Evolutionary conservation across 1,139 yeast species (phyloP).

Genomic region (Yamadazyma taylorii): DNA sequence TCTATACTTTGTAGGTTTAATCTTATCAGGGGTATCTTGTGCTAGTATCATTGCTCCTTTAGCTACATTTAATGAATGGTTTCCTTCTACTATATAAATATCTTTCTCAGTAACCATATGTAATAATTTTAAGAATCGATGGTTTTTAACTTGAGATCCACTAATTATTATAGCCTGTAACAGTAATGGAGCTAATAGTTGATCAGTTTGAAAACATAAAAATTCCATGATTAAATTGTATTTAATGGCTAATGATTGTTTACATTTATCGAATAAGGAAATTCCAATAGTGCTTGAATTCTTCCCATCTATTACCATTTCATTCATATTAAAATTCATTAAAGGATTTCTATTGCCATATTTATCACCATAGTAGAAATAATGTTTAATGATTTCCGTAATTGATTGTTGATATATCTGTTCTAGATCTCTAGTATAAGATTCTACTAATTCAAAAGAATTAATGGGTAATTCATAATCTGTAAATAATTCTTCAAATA

Average conservation of each 20-base stretch:
- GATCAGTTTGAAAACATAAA: constrained; percentile 48
- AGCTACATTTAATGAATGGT: constrained; percentile 16
- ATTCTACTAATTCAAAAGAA: constrained; percentile 35
- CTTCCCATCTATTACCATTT: constrained; percentile 47
- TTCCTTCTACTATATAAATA: constrained; percentile 19
- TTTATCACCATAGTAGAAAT: constrained; percentile 53
- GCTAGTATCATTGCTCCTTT: constrained; percentile 15
- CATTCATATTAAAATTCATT: constrained; percentile 50
- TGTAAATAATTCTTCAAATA: constrained; percentile 47
- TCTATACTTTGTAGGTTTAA: neutral
- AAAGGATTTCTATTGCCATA: constrained; percentile 58
- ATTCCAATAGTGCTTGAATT: constrained; percentile 21
- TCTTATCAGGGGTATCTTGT: too few species aligned
- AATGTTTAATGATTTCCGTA: constrained; percentile 32
- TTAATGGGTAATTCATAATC: constrained; percentile 20
- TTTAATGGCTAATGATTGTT: constrained; percentile 27
- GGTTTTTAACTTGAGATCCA: constrained; percentile 55
- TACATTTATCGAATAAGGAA: constrained; percentile 9
- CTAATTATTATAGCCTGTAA: constrained; percentile 36
- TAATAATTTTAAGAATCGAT: constrained; percentile 36
- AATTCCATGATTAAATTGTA: constrained; percentile 51
- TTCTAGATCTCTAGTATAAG: constrained; percentile 23
- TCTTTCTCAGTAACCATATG: constrained; percentile 22
- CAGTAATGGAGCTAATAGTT: constrained; percentile 26
- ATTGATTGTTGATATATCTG: constrained; percentile 19